Percentiles rank a stretch among this genome's conserved stretches.
phyloP scores from a whole-genome alignment of 83 land plant species.

The Picea abies region DNA sequence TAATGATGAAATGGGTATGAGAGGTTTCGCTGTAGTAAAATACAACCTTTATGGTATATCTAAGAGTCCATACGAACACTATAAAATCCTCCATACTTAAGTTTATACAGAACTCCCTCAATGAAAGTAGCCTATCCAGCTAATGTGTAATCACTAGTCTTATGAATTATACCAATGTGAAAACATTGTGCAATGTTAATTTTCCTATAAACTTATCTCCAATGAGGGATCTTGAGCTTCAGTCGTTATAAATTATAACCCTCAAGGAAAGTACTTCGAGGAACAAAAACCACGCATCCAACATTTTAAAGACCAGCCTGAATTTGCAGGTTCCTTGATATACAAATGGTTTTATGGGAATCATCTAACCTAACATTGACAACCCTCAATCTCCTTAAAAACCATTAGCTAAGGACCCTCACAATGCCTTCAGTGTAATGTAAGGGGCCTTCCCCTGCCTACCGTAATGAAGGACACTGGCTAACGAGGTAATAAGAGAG shows the following conservation, averaged over 20 bases:
- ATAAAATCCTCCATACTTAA: not conserved
- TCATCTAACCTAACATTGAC: conserved; percentile 3
- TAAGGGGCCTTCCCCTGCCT: too few species aligned
- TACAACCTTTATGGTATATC: not conserved
- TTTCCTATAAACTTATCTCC: not conserved
- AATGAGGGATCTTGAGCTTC: not conserved
- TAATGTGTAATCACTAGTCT: not conserved
- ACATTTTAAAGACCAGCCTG: not conserved
- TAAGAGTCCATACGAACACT: not conserved
- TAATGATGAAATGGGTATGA: not conserved
- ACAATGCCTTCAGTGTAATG: too few species aligned
- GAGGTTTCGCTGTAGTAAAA: not conserved
- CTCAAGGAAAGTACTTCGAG: not conserved
- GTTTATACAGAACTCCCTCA: not conserved
- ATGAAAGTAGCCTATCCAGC: not conserved
- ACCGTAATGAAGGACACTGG: too few species aligned
- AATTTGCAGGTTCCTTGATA: not conserved
- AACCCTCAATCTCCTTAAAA: too few species aligned
- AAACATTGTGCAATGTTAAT: not conserved
- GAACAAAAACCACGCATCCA: not conserved
- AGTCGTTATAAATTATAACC: too few species aligned
- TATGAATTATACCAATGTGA: not conserved
- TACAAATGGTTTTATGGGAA: not conserved
- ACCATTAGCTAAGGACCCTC: too few species aligned
- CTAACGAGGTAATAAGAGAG: too few species aligned